These are phyloP conservation scores for Triticum turgidum DNA, from an alignment of 176 grass and related monocot species.

Conservation along the genomic window DNA sequence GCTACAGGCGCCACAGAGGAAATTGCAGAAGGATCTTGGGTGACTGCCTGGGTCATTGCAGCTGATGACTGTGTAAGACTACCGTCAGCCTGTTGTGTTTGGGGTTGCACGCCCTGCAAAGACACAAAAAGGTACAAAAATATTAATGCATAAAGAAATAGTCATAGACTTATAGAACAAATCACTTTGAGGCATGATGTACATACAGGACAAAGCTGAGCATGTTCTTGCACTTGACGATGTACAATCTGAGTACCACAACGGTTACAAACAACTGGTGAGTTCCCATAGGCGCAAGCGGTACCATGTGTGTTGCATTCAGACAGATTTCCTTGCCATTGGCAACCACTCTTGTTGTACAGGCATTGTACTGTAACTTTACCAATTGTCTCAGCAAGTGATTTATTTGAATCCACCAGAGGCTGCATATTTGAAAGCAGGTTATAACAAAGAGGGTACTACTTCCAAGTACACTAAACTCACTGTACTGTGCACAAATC, in stretches of 20 bases:
- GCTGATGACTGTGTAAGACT: conserved; percentile 39
- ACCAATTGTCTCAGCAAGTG: conserved; percentile 71
- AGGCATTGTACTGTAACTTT: conserved; percentile 80
- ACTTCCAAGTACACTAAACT: conserved; percentile 22
- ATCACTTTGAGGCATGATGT: background rate
- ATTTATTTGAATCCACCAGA: conserved; percentile 77
- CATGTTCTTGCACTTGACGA: conserved; percentile 96
- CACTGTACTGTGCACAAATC: background rate
- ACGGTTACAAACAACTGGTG: conserved; percentile 88
- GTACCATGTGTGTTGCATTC: conserved; percentile 72
- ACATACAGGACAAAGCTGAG: conserved; percentile 91
- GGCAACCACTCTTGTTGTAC: conserved; percentile 90
- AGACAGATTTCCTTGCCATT: conserved; percentile 89
- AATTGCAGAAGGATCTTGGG: conserved; percentile 40
- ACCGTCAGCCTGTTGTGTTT: conserved; percentile 57
- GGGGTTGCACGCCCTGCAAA: conserved; percentile 66
- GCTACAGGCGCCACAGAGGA: conserved; percentile 39
- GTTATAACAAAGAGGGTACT: conserved; percentile 8
- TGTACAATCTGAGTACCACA: conserved; percentile 91
- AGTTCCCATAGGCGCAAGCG: conserved; percentile 80
- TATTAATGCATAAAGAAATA: conserved; percentile 4
- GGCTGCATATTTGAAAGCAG: conserved; percentile 55
- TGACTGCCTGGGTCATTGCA: conserved; percentile 33
- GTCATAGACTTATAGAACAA: background rate
- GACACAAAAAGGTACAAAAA: conserved; percentile 15